These are phyloP conservation scores for Psilocybe cubensis DNA, from an alignment of 768 basidiomycete species.

Conservation along the genomic window DNA sequence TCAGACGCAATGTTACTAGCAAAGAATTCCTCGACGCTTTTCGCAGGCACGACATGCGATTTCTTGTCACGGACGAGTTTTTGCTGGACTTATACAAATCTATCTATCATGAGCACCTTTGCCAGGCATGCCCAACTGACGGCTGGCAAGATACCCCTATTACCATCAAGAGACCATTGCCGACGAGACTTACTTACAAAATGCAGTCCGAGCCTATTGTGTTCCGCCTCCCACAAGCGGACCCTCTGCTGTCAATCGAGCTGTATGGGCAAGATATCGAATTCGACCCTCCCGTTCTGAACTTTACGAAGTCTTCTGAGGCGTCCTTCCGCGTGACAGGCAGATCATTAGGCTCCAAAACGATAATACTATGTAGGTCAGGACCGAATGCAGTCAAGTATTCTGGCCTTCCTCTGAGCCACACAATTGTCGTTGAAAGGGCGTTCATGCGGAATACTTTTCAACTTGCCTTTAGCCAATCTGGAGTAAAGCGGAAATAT, in stretches of 20 bases:
- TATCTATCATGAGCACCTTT: slow-evolving; percentile 70
- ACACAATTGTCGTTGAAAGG: slow-evolving; percentile 79
- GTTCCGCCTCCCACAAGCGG: slow-evolving; percentile 82
- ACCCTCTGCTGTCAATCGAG: slow-evolving; percentile 82
- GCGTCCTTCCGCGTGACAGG: slow-evolving; percentile 92
- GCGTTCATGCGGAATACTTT: slow-evolving; percentile 98
- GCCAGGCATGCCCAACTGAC: slow-evolving; percentile 61
- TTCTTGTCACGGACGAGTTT: slow-evolving; percentile 73
- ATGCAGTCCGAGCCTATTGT: slow-evolving; percentile 87
- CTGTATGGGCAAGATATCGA: slow-evolving; percentile 85
- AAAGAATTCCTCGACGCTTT: slow-evolving; percentile 88
- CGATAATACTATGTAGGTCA: slow-evolving; percentile 80
- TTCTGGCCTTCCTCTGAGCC: slow-evolving; percentile 78
- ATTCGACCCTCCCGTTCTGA: slow-evolving; percentile 86
- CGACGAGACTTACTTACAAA: slow-evolving; percentile 83
- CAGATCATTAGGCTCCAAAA: slow-evolving; percentile 79
- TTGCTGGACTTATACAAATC: slow-evolving; percentile 81
- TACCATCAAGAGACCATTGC: slow-evolving; percentile 74
- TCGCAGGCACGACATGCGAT: slow-evolving; percentile 72
- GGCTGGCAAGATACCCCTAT: slow-evolving; percentile 56
- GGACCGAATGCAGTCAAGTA: slow-evolving; percentile 87
- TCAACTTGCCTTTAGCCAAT: slow-evolving; percentile 81
- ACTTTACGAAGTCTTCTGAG: slow-evolving; percentile 76
- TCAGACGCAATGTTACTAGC: slow-evolving; percentile 61
- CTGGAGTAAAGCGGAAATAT: slow-evolving; percentile 77